phyloP scores from a whole-genome alignment of 495 filamentous ascomycete genomes.

The Talaromyces stipitatus region DNA sequence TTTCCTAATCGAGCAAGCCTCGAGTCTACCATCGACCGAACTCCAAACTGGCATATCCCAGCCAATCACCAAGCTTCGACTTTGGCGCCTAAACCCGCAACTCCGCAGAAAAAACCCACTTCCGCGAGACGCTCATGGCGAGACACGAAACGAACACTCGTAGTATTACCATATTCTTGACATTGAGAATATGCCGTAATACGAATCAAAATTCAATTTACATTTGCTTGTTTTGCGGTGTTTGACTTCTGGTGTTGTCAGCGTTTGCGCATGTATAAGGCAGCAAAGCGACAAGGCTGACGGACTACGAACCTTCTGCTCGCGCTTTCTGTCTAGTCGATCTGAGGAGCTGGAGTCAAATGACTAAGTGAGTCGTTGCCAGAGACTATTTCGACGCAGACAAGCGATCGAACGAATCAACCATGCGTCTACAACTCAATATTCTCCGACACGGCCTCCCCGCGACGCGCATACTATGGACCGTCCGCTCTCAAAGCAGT shows the following conservation, averaged over 20 bases:
- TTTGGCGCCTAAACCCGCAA: not conserved
- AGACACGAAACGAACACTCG: no score
- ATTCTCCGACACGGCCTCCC: conserved; percentile 79
- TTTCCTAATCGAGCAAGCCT: not conserved
- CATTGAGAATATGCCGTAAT: not conserved
- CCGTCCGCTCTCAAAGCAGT: conserved; percentile 22
- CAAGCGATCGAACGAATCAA: conserved; percentile 8
- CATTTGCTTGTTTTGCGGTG: not conserved
- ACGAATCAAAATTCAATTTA: not conserved
- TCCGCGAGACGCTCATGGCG: no score
- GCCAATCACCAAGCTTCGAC: not conserved
- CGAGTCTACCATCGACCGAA: not conserved
- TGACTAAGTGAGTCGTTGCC: not conserved
- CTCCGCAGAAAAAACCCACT: not conserved
- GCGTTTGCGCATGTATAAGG: not conserved
- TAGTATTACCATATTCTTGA: no score
- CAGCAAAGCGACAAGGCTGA: not conserved
- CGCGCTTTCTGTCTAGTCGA: no score
- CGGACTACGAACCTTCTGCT: no score
- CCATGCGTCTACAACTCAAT: conserved; percentile 77
- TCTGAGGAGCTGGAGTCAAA: no score
- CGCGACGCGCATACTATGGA: conserved; percentile 69
- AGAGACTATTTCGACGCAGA: not conserved
- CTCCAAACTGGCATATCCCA: no score
- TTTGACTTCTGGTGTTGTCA: not conserved